Base-by-base conservation (phyloP, 1,139 yeast genomes). In the Schwanniomyces etchellsii region DNA sequence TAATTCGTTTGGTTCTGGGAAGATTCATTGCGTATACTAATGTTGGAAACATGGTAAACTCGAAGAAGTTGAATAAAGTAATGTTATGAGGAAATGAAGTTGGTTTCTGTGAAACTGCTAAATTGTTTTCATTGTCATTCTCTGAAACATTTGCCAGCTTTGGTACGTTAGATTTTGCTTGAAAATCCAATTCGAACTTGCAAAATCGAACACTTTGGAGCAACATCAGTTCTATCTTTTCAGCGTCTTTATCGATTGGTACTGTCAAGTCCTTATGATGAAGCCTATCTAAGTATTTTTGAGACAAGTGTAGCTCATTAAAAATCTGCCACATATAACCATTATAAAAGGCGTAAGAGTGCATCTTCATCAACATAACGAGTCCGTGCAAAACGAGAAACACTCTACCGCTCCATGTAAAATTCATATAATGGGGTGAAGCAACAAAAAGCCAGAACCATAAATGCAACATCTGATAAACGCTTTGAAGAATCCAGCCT, bases 331-430 rank as follows among this genome's bases (percentile, higher is more conserved):
- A 85, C 34, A 88, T 60, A 50, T 88, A 85, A 0, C 96, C 97
- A 50, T 88, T 88, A 59, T 79, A 89, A 46, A 81, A 85, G 1
- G 84, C 85, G 50, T 79, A 89, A 2, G 96, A 85, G 52, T 89
- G 96, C 77, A 81, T 81, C 51, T 89, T 89, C 97, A 89, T 89
- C 40, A 89, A 54, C 42, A 88, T 61, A 4, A 89, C 96, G 32
- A 85, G 63, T n/a, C 85, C 75, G 52, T 89, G 97, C 35, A 89
- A 63, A 35, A 84, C 69, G 38, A 89, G 58, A 46, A 83, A 89
- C 25, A 88, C 89, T 47, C 79, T 77, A 4, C 86, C 95, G 32
- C 88, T 81, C 97, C 97, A 89, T 3, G 89, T 85, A 45, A 68
- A 81, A 21, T 65, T 55, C 53, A 57, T 46, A 11, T 40, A 40